Evolutionary conservation across 306 rosid genomes (phyloP).

Genomic region (Medicago lupulina): DNA sequence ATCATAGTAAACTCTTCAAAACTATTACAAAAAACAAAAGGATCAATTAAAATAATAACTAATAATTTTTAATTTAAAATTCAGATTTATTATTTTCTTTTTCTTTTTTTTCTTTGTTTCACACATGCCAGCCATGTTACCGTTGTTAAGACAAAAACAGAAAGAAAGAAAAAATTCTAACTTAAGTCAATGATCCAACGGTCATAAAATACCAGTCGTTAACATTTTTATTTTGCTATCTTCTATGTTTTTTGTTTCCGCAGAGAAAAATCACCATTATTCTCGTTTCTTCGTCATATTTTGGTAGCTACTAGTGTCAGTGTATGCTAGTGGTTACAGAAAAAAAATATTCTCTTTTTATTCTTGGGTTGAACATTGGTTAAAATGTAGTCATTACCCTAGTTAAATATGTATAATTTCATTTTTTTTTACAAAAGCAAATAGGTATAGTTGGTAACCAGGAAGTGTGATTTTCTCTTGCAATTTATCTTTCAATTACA

Average conservation of each 20-base stretch:
- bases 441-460: constrained; percentile 35
- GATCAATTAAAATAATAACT: not conserved
- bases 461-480: not conserved
- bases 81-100: too few relatives aligned
- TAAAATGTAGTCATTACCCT: constrained; percentile 33
- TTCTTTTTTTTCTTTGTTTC: not conserved
- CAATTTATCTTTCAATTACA: constrained; percentile 11
- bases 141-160: not conserved
- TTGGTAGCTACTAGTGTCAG: not conserved
- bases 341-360: not conserved
- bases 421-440: not conserved
- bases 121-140: constrained; percentile 1
- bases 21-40: not conserved
- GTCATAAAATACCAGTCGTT: constrained; percentile 88
- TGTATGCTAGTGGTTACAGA: constrained; percentile 1
- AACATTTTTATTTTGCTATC: constrained; percentile 25
- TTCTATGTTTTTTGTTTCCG: constrained; percentile 38
- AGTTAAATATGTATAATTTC: constrained; percentile 5
- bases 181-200: constrained; percentile 66
- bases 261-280: constrained; percentile 45
- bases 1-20: not conserved
- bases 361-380: too few relatives aligned
- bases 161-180: not conserved
- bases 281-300: constrained; percentile 21
- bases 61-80: not conserved